Conservation (phyloP, 345 rosid genomes). For the Rhodamnia argentea region DNA sequence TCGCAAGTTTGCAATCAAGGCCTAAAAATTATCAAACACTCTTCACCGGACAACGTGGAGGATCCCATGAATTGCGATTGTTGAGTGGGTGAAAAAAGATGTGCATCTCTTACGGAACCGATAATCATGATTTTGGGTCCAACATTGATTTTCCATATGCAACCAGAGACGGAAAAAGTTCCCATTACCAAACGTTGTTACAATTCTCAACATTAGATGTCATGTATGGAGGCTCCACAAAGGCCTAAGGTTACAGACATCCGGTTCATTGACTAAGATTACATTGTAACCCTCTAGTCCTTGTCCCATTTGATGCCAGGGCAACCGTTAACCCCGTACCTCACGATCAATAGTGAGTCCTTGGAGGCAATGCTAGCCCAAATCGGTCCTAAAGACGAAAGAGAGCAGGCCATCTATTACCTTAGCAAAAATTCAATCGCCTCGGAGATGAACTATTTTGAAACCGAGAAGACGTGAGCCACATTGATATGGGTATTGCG, state of each 20-base stretch:
- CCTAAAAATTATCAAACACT: conserved; percentile 14
- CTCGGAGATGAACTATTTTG: no score
- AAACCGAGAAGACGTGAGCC: no score
- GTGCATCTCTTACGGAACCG: background rate
- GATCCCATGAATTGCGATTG: background rate
- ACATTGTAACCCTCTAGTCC: no score
- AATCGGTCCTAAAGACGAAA: no score
- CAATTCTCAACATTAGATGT: background rate
- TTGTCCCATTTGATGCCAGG: no score
- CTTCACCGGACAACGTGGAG: conserved; percentile 5
- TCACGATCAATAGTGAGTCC: no score
- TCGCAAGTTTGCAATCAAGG: conserved; percentile 13
- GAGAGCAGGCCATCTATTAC: no score
- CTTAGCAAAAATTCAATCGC: no score
- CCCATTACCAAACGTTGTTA: background rate
- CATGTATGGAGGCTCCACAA: background rate
- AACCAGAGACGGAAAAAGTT: background rate
- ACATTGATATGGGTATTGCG: no score
- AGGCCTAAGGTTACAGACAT: background rate
- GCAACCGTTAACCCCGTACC: no score
- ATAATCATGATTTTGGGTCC: background rate
- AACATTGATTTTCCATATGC: background rate
- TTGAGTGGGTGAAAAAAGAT: background rate
- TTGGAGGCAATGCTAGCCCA: no score
- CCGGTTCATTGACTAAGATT: background rate